These are phyloP conservation scores for Populus hybrid DNA, from an alignment of 441 rosid species.

Conservation along the genomic window DNA sequence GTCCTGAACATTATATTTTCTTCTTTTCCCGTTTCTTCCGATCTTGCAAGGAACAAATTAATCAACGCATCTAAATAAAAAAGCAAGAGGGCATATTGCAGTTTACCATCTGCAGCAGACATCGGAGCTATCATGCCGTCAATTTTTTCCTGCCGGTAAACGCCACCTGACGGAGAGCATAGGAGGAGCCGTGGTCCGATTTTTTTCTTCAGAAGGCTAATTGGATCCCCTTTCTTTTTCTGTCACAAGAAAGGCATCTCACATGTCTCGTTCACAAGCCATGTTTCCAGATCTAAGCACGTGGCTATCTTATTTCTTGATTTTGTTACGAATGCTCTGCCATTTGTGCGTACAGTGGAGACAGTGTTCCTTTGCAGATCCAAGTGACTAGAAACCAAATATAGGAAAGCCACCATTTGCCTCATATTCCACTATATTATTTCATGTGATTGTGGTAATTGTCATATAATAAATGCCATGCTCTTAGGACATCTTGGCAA, in stretches of 20 bases:
- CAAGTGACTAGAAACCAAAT: background rate
- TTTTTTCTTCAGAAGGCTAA: too few relatives aligned
- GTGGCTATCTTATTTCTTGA: too few relatives aligned
- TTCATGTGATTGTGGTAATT: background rate
- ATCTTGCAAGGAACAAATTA: background rate
- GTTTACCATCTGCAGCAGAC: background rate
- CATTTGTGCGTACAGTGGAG: background rate
- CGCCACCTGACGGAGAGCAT: too few relatives aligned
- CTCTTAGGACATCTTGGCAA: background rate
- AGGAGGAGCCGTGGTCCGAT: too few relatives aligned
- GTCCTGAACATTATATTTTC: background rate
- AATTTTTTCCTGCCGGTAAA: background rate
- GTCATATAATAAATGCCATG: too few relatives aligned
- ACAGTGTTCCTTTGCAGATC: background rate
- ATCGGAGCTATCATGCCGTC: background rate
- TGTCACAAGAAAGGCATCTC: background rate
- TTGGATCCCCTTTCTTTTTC: too few relatives aligned
- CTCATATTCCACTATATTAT: too few relatives aligned
- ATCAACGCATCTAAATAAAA: background rate
- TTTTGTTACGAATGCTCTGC: too few relatives aligned
- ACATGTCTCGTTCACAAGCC: background rate
- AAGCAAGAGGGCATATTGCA: background rate
- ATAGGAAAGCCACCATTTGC: background rate
- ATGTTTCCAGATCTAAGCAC: background rate
- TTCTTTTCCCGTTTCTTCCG: background rate